Evolutionary conservation across 1,284 basidiomycete species (phyloP).

Genomic region (Apiotrichum domesticum): DNA sequence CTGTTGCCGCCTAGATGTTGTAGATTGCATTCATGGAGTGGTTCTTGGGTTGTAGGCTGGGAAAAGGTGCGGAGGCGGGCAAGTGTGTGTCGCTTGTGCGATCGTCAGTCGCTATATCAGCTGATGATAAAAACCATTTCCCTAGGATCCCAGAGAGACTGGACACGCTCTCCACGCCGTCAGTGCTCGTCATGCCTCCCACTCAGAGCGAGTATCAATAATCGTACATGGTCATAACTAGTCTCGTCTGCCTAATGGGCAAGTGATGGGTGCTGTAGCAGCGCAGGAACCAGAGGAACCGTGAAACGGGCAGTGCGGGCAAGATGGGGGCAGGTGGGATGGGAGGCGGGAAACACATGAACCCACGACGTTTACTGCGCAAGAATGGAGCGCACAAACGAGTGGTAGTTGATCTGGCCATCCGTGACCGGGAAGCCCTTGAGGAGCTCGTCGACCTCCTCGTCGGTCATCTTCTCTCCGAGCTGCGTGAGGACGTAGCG

Average conservation of each 20-base stretch:
- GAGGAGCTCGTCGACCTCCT: slow-evolving; percentile 95
- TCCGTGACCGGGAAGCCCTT: slow-evolving; percentile 74
- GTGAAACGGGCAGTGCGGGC: background rate
- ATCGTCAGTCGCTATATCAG: too few species aligned
- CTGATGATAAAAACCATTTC: too few species aligned
- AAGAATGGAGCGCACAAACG: slow-evolving; percentile 86
- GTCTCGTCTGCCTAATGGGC: background rate
- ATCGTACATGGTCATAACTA: background rate
- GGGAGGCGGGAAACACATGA: too few species aligned
- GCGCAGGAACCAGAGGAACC: too few species aligned
- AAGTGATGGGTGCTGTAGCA: background rate
- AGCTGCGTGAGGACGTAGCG: slow-evolving; percentile 93
- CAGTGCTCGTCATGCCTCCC: background rate
- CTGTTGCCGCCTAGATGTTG: too few species aligned
- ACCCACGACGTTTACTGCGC: slow-evolving; percentile 55
- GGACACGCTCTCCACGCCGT: too few species aligned
- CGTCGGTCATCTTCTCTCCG: slow-evolving; percentile 95
- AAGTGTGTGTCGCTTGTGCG: too few species aligned
- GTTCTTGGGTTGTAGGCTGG: too few species aligned
- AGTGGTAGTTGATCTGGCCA: slow-evolving; percentile 96
- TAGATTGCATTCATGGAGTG: too few species aligned
- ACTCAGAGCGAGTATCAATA: background rate
- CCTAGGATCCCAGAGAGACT: too few species aligned
- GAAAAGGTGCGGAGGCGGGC: too few species aligned
- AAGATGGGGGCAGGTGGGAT: background rate